These are phyloP conservation scores for Scenedesmus sp. DNA, from an alignment of 163 green algal species.

Conservation along the genomic window DNA sequence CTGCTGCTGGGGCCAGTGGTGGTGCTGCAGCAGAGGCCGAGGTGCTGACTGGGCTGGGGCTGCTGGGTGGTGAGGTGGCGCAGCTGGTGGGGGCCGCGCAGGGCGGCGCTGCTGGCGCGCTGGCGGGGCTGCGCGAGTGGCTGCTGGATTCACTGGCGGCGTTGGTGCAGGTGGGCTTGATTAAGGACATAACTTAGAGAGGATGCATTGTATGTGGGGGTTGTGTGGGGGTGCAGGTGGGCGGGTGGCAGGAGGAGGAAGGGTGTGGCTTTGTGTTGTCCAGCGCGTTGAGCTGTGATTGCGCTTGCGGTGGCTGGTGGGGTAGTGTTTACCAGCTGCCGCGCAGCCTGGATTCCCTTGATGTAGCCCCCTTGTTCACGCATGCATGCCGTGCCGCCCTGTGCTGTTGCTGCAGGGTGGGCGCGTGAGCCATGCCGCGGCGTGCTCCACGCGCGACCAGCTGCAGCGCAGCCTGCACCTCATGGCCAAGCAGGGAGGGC, in stretches of 20 bases:
- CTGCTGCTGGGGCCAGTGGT: not conserved
- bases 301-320: too few species aligned
- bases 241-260: too few species aligned
- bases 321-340: too few species aligned
- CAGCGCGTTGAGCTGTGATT: too few species aligned
- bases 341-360: too few species aligned
- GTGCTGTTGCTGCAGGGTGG: not conserved
- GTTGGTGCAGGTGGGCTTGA: constrained; percentile 45
- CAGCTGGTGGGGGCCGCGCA: not conserved
- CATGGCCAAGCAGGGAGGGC: constrained; percentile 32
- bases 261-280: too few species aligned
- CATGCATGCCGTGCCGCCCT: too few species aligned
- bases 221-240: too few species aligned
- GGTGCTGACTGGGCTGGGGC: constrained; percentile 18
- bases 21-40: constrained; percentile 10
- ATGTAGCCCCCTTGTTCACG: too few species aligned
- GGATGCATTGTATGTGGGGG: too few species aligned
- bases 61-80: constrained; percentile 31
- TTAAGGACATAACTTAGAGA: too few species aligned
- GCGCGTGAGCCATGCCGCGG: not conserved
- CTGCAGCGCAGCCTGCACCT: constrained; percentile 14
- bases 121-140: constrained; percentile 34
- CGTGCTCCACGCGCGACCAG: not conserved
- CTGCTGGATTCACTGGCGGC: constrained; percentile 40
- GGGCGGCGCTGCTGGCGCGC: not conserved